phyloP scores from a whole-genome alignment of 495 filamentous ascomycete species.

The Aspergillus avenaceus region DNA sequence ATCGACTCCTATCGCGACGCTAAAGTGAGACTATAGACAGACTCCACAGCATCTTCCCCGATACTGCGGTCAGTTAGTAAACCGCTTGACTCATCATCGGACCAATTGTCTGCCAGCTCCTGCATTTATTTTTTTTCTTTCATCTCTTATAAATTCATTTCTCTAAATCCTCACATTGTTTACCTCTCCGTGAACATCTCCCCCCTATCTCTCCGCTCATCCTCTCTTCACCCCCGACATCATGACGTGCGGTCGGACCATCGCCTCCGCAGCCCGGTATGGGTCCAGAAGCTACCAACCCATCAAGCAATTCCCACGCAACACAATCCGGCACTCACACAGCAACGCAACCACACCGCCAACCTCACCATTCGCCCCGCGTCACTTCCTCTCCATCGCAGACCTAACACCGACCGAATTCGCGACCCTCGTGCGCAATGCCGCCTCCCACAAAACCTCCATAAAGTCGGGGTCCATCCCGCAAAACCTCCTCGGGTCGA shows the following conservation, averaged over 20 bases:
- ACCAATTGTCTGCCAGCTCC: no score
- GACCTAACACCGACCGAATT: slow-evolving; percentile 80
- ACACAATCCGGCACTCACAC: slow-evolving; percentile 34
- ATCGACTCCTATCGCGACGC: no score
- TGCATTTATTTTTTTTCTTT: no score
- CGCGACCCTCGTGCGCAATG: slow-evolving; percentile 75
- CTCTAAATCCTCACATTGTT: no score
- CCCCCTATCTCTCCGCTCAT: background rate
- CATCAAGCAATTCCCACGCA: slow-evolving; percentile 29
- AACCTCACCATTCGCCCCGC: slow-evolving; percentile 54
- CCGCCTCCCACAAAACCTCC: slow-evolving; percentile 65
- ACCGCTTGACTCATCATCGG: no score
- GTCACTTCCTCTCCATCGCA: slow-evolving; percentile 85
- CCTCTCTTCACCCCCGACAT: slow-evolving; percentile 6
- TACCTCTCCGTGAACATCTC: no score
- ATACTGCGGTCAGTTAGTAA: no score
- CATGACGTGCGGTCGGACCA: slow-evolving; percentile 44
- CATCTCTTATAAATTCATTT: no score
- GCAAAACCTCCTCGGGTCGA: slow-evolving; percentile 45
- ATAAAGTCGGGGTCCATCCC: slow-evolving; percentile 71
- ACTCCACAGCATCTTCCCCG: no score
- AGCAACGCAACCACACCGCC: slow-evolving; percentile 18
- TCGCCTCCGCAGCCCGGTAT: slow-evolving; percentile 42
- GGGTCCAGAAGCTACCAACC: slow-evolving; percentile 15
- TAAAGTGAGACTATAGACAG: no score